Base-by-base conservation (phyloP, 345 rosid genomes). In the Draba incana region DNA sequence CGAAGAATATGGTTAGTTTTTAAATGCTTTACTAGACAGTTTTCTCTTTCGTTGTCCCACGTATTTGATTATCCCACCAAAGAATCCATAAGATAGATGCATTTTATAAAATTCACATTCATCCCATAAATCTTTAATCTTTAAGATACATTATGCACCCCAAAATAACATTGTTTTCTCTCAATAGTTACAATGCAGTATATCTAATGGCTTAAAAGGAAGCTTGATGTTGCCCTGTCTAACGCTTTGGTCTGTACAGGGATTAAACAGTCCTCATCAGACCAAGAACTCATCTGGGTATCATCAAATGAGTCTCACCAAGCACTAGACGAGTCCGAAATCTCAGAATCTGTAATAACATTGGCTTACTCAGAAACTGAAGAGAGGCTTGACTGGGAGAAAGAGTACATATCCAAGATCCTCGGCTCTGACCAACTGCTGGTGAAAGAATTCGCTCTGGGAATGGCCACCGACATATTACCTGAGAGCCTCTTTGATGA, bases 381-480 rank as follows among this genome's bases (percentile, higher is more conserved):
- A 23, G 73, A 77, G 51, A 65, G 77, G 12, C 57, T 53, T 24
- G 71, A 77, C 66, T 83, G 91, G 94, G 97, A 87, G 78, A 47
- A 79, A 2, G 82, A 77, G 42, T 90, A 87, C 62, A 66, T 87
- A 71, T 81, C 75, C 38, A 77, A 73, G 48, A 65, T 87, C 64
- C 74, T 93, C 8, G 41, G 71, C 39, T 66, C 75, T 57, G 82
- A 81, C 23, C 85, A 80, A 41, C 72, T 78, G 16, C 69, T 44
- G 76, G 57, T 87, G 51, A 75, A 64, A 46, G 85, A 88, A 58
- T 79, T 75, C 8, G 70, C 78, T 33, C 45, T 77, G 53, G 85
- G 84, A 5, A 79, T 78, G 62, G 78, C 74, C 9, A 45, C 78
- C 28, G 66, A 72, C 37, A 56, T 85, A 42, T 50, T 85, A 60